Evolutionary conservation across 345 rosid genomes (phyloP).

Genomic region (Chamaenerion angustifolium): DNA sequence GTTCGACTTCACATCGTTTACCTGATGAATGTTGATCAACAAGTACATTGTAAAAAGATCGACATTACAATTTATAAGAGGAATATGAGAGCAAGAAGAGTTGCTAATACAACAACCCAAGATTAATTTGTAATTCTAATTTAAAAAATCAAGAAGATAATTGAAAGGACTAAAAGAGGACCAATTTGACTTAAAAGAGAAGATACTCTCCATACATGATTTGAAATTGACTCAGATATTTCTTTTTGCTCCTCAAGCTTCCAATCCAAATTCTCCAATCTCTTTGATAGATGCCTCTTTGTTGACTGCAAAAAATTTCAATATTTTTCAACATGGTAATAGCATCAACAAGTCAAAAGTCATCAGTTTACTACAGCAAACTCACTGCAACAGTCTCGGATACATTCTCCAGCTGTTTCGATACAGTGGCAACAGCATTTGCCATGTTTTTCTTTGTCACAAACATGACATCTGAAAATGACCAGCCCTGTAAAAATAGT

Average conservation of each 20-base stretch:
- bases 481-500: slow-evolving; percentile 49
- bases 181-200: slow-evolving; percentile 1
- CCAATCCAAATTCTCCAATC: slow-evolving; percentile 69
- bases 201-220: slow-evolving; percentile 27
- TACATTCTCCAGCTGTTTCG: slow-evolving; percentile 77
- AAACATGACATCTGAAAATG: slow-evolving; percentile 78
- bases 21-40: slow-evolving; percentile 20
- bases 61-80: background rate
- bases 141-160: background rate
- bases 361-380: background rate
- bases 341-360: background rate
- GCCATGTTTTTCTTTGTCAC: slow-evolving; percentile 87
- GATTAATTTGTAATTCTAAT: background rate
- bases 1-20: slow-evolving; percentile 48
- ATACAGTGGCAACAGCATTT: slow-evolving; percentile 55
- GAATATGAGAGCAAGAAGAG: background rate
- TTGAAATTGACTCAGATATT: slow-evolving; percentile 49
- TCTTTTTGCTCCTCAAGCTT: slow-evolving; percentile 71
- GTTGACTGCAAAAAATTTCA: slow-evolving; percentile 39
- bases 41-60: background rate
- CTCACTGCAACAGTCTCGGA: slow-evolving; percentile 64
- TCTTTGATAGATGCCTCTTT: slow-evolving; percentile 69
- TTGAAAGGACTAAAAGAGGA: background rate
- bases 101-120: background rate
- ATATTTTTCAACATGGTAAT: background rate